Conservation (phyloP, 2,329 filamentous ascomycete genomes). For the Fusarium nematophilum region DNA sequence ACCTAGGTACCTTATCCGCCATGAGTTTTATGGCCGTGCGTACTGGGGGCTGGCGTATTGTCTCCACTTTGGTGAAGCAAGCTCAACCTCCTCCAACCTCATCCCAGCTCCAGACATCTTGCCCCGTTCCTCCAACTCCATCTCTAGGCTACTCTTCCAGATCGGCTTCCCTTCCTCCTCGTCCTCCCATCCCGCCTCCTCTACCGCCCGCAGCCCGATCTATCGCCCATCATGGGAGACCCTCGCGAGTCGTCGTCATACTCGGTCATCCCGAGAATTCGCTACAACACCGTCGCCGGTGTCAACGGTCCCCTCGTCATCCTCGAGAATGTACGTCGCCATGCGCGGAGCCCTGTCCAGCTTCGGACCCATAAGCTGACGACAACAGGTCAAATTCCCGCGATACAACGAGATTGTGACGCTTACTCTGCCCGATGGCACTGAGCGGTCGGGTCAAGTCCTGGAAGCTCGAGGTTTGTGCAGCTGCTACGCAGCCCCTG, state of each 20-base stretch:
- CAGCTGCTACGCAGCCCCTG: slow-evolving; percentile 11
- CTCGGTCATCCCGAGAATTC: slow-evolving; percentile 72
- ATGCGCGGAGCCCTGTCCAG: slow-evolving; percentile 5
- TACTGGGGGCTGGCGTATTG: slow-evolving; percentile 43
- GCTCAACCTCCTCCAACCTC: slow-evolving; percentile 56
- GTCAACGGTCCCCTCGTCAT: slow-evolving; percentile 98
- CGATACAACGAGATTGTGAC: slow-evolving; percentile 98
- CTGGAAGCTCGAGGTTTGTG: slow-evolving; percentile 91
- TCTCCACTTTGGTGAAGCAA: slow-evolving; percentile 53
- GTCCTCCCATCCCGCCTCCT: slow-evolving; percentile 23
- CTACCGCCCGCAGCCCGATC: slow-evolving; percentile 33
- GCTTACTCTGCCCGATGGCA: slow-evolving; percentile 94
- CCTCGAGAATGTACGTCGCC: slow-evolving; percentile 81
- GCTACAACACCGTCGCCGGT: slow-evolving; percentile 98
- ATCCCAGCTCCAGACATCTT: slow-evolving; percentile 44
- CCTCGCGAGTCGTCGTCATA: slow-evolving; percentile 70
- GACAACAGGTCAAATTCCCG: slow-evolving; percentile 89
- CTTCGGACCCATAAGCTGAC: slow-evolving; percentile 38
- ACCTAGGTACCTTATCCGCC: slow-evolving; percentile 8
- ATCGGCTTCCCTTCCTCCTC: slow-evolving; percentile 31
- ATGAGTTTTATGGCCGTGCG: slow-evolving; percentile 42
- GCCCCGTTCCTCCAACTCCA: slow-evolving; percentile 35
- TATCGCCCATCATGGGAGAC: slow-evolving; percentile 61
- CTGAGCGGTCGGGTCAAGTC: slow-evolving; percentile 92
- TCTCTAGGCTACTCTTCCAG: slow-evolving; percentile 33